Conservation (phyloP, 306 rosid species). For the Herpetospermum pedunculosum region DNA sequence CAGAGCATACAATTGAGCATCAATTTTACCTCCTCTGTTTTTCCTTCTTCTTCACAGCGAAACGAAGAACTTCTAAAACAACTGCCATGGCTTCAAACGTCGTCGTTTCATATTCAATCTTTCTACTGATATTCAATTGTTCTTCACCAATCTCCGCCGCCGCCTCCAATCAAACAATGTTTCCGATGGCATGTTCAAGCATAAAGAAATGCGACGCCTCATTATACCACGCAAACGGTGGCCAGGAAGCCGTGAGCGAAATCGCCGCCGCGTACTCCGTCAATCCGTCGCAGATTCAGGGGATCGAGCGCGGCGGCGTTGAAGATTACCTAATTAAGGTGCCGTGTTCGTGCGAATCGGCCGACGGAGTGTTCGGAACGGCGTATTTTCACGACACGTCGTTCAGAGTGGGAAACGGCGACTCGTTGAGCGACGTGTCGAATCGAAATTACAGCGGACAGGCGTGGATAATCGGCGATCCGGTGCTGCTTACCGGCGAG, state of each 20-base stretch:
- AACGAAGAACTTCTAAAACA: constrained; percentile 14
- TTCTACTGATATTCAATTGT: constrained; percentile 13
- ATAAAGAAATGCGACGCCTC: constrained; percentile 43
- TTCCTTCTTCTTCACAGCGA: constrained; percentile 11
- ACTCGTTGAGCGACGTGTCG: constrained; percentile 23
- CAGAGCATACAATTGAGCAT: not conserved
- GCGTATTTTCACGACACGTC: constrained; percentile 49
- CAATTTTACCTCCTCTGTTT: constrained; percentile 1
- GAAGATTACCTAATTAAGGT: constrained; percentile 44
- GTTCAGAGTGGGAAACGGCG: constrained; percentile 23
- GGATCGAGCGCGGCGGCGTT: constrained; percentile 10
- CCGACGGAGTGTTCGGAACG: constrained; percentile 5
- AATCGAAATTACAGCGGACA: constrained; percentile 40
- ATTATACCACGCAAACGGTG: constrained; percentile 30
- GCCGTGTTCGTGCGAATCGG: constrained; percentile 53
- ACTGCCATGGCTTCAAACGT: constrained; percentile 39
- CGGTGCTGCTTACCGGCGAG: not conserved
- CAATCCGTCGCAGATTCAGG: constrained; percentile 24
- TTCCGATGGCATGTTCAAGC: constrained; percentile 37
- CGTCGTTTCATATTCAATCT: constrained; percentile 22
- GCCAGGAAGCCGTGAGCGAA: constrained; percentile 6
- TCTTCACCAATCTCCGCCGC: not conserved
- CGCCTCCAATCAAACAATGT: constrained; percentile 10
- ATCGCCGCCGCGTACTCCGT: constrained; percentile 38
- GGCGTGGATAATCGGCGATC: constrained; percentile 17